Evolutionary conservation across 2,329 filamentous ascomycete genomes (phyloP).

Genomic region (Fusarium heterosporum): DNA sequence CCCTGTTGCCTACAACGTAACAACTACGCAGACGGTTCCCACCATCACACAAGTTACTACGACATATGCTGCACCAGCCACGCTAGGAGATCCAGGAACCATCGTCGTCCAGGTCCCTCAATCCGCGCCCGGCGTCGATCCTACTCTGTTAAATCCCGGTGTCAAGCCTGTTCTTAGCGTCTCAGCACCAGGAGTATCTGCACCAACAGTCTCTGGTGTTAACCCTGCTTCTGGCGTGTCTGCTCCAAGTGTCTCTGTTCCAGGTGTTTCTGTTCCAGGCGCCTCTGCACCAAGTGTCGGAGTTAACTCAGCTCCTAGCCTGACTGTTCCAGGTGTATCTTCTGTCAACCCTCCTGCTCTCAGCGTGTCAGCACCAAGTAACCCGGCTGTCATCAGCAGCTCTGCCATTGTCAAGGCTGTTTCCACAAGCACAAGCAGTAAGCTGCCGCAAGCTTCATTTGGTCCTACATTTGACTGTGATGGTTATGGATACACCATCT

Average conservation of each 20-base stretch:
- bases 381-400: neutral
- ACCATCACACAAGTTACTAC: neutral
- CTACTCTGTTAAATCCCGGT: no score
- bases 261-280: no score
- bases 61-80: conserved; percentile 1
- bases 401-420: neutral
- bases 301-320: no score
- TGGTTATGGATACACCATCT: conserved; percentile 1
- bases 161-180: no score
- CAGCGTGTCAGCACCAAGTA: neutral
- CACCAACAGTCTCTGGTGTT: conserved; percentile 3
- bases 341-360: no score
- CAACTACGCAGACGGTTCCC: neutral
- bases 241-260: no score
- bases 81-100: conserved; percentile 14
- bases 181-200: no score
- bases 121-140: no score
- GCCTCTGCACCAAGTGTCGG: no score
- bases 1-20: conserved; percentile 9
- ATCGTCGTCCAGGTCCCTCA: conserved; percentile 11
- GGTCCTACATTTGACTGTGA: conserved; percentile 14
- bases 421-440: conserved; percentile 1
- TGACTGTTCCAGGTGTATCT: no score
- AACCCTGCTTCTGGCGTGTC: conserved; percentile 3
- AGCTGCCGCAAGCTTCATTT: conserved; percentile 1